Evolutionary conservation across 352 stramenopile species (phyloP).

Genomic region (Elongisporangium anandrum): DNA sequence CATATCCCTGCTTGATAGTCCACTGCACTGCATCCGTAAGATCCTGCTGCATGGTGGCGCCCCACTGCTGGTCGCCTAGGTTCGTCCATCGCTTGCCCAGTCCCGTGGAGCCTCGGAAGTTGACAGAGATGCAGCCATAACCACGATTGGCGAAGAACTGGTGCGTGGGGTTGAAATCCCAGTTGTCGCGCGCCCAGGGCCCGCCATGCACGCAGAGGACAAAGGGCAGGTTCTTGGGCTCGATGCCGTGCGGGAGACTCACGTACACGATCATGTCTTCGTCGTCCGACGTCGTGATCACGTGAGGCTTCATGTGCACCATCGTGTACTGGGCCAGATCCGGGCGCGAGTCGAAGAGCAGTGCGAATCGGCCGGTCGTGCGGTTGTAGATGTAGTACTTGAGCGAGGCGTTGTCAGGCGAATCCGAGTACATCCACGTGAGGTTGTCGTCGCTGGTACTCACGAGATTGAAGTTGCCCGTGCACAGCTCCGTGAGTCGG

Average conservation of each 20-base stretch:
- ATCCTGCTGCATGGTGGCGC: conserved; percentile 39
- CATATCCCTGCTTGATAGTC: conserved; percentile 54
- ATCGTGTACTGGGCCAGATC: conserved; percentile 29
- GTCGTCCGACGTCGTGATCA: conserved; percentile 37
- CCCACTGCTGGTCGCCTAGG: conserved; percentile 35
- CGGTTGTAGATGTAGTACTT: conserved; percentile 45
- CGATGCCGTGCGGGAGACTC: conserved; percentile 24
- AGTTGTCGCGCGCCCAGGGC: conserved; percentile 31
- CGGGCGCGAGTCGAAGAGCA: conserved; percentile 35
- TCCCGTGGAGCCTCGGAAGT: conserved; percentile 66
- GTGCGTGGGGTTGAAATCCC: conserved; percentile 25
- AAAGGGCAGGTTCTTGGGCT: conserved; percentile 24
- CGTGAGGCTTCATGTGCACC: conserved; percentile 25
- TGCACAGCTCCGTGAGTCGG: conserved; percentile 8
- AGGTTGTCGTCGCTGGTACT: conserved; percentile 37
- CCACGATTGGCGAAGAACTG: conserved; percentile 43
- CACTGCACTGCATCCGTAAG: conserved; percentile 49
- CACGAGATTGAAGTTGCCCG: conserved; percentile 24
- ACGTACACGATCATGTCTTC: conserved; percentile 43
- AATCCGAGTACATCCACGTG: conserved; percentile 52
- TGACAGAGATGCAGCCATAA: conserved; percentile 40
- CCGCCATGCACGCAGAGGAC: conserved; percentile 37
- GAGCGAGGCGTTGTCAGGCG: conserved; percentile 57
- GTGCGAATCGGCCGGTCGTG: conserved; percentile 13
- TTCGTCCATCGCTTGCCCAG: conserved; percentile 70